Evolutionary conservation across 2,329 filamentous ascomycete genomes (phyloP).

Genomic region (Sporothrix protearum): DNA sequence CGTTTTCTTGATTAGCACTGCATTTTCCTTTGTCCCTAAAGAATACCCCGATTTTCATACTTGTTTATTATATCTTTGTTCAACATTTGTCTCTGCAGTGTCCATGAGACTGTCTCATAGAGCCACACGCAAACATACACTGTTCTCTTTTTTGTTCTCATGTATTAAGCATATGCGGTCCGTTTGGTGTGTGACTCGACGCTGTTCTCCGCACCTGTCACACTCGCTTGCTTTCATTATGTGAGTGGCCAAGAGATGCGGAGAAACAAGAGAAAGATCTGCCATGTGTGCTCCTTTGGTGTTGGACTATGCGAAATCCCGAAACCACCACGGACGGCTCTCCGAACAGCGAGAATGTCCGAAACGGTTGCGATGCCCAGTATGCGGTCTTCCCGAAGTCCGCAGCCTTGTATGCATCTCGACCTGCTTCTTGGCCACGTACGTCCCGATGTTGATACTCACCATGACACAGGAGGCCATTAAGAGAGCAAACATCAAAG

Average conservation of each 20-base stretch:
- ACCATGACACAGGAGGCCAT: neutral
- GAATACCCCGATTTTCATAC: slow-evolving; percentile 20
- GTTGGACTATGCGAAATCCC: neutral
- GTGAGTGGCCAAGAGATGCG: neutral
- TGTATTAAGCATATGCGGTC: neutral
- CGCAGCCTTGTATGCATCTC: neutral
- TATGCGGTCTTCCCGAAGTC: neutral
- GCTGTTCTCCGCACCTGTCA: neutral
- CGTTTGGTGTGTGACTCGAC: neutral
- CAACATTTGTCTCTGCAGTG: neutral
- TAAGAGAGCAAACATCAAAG: neutral
- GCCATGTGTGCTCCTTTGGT: neutral
- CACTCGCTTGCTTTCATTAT: neutral
- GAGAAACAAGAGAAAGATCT: neutral
- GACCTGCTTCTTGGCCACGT: neutral
- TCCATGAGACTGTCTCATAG: slow-evolving; percentile 7
- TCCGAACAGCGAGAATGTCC: neutral
- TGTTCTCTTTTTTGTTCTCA: neutral
- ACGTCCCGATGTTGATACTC: neutral
- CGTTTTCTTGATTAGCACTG: neutral
- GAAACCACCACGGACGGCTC: neutral
- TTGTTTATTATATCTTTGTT: neutral
- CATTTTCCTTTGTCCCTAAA: slow-evolving; percentile 12
- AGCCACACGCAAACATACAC: neutral
- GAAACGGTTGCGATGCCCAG: neutral